Conservation (phyloP, 805 yeast species). For the Wickerhamiella nectarea region DNA sequence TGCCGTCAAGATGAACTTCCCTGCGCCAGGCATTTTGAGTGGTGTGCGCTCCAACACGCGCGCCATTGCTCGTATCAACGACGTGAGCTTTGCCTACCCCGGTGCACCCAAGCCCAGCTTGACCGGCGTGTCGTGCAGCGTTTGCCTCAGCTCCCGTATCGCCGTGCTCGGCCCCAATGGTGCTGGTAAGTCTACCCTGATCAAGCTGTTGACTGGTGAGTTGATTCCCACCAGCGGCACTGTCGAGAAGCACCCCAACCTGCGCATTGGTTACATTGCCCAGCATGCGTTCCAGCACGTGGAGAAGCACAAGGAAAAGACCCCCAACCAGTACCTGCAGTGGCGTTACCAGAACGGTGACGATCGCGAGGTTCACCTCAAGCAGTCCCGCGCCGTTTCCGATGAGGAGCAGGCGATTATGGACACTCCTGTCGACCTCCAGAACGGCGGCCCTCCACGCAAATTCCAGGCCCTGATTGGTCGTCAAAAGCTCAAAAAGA, state of each 20-base stretch:
- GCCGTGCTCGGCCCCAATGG: constrained; percentile 97
- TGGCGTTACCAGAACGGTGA: constrained; percentile 98
- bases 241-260: constrained; percentile 94
- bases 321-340: constrained; percentile 94
- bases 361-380: constrained; percentile 88
- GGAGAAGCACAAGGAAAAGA: constrained; percentile 91
- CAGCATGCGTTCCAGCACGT: constrained; percentile 98
- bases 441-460: constrained; percentile 81
- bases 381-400: constrained; percentile 80
- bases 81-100: constrained; percentile 82
- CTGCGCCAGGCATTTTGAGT: constrained; percentile 94
- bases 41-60: constrained; percentile 93
- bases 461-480: constrained; percentile 90
- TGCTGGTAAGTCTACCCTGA: constrained; percentile 95
- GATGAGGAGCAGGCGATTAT: constrained; percentile 65
- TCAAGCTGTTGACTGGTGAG: constrained; percentile 87
- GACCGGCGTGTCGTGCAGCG: constrained; percentile 67
- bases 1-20: constrained; percentile 92
- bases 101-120: constrained; percentile 79
- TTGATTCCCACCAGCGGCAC: constrained; percentile 72
- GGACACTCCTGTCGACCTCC: constrained; percentile 64
- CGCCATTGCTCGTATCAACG: constrained; percentile 76
- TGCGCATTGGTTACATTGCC: constrained; percentile 96
- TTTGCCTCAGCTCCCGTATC: constrained; percentile 89
- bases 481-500: constrained; percentile 89